Evolutionary conservation across 2,329 filamentous ascomycete genomes (phyloP), one percentile per base, ranked within the genome.

Genomic region (Periconia digitata): DNA sequence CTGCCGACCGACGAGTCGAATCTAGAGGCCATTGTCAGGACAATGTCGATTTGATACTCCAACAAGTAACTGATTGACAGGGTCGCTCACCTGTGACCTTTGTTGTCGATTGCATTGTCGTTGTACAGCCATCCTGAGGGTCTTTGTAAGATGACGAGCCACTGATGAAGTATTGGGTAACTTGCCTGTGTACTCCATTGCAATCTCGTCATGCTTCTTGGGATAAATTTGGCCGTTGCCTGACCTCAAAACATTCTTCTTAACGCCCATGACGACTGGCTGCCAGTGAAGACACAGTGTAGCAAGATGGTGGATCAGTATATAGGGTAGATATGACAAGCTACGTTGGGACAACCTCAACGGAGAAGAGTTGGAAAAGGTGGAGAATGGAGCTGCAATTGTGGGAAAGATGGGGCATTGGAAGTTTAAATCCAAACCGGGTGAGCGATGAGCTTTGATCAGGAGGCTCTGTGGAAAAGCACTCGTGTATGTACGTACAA

Each of bases 1-100:
- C 89, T 84, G 53, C 85, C 85, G 56, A 86, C 79, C 16, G 92
- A 96, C 52, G 85, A 88, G 76, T 97, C 94, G 76, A 99, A 97
- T 73, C 92, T 96, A 61, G 42, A 27, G 46, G 53, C 24, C 20
- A 41, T 24, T 13, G 35, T 66, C 35, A 66, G 53, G 29, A 37
- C 34, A 46, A 44, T 40, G 41, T 53, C 16, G 36, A n/a, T 35
- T 15, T 46, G n/a, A 44, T 27, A 36, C n/a, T 16, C 39, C 20
- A 38, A 39, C 29, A 12, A 18, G 44, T 29, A 20, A 42, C 38
- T 13, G 37, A 51, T 37, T 18, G 29, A 46, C 44, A 12, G n/a
- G n/a, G 13, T 27, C 16, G 74, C 86, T 65, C 77, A 95, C 91
- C 90, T 69, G 21, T 72, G 74, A 63, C 92, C 92, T 80, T 81